phyloP scores from a whole-genome alignment of 2,329 filamentous ascomycete species.

The Xylaria polymorpha region DNA sequence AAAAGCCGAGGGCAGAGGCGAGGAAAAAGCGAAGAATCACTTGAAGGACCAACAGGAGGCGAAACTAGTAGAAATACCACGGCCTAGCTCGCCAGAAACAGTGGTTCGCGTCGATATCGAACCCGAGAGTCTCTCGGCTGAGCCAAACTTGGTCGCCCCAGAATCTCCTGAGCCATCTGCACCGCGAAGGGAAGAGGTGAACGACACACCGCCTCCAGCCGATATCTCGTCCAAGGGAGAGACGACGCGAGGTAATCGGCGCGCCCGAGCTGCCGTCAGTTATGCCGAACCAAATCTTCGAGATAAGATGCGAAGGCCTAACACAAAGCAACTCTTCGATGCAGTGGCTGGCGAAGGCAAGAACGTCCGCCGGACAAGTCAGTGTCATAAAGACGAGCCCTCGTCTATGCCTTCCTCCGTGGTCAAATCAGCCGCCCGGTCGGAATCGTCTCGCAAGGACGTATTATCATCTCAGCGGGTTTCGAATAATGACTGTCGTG shows the following conservation, averaged over 20 bases:
- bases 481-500: constrained; percentile 18
- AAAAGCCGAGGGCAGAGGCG: constrained; percentile 53
- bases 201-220: constrained; percentile 70
- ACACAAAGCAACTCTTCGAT: constrained; percentile 75
- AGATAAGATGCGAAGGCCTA: constrained; percentile 85
- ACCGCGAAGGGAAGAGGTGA: constrained; percentile 49
- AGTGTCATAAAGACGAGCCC: constrained; percentile 49
- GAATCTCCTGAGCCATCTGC: constrained; percentile 61
- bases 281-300: constrained; percentile 85
- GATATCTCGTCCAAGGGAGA: constrained; percentile 68
- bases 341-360: constrained; percentile 76
- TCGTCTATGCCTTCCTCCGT: constrained; percentile 45
- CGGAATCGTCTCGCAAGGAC: constrained; percentile 50
- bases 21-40: constrained; percentile 32
- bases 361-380: constrained; percentile 58
- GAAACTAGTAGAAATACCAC: constrained; percentile 48
- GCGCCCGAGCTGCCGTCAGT: constrained; percentile 75
- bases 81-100: constrained; percentile 35
- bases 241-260: constrained; percentile 72
- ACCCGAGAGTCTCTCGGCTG: constrained; percentile 52
- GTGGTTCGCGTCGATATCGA: constrained; percentile 46
- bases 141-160: constrained; percentile 58
- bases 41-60: constrained; percentile 43
- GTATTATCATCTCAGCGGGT: constrained; percentile 33
- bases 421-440: constrained; percentile 53